phyloP scores from a whole-genome alignment of 805 yeast genomes.

The Gaillardinia entomophila region DNA sequence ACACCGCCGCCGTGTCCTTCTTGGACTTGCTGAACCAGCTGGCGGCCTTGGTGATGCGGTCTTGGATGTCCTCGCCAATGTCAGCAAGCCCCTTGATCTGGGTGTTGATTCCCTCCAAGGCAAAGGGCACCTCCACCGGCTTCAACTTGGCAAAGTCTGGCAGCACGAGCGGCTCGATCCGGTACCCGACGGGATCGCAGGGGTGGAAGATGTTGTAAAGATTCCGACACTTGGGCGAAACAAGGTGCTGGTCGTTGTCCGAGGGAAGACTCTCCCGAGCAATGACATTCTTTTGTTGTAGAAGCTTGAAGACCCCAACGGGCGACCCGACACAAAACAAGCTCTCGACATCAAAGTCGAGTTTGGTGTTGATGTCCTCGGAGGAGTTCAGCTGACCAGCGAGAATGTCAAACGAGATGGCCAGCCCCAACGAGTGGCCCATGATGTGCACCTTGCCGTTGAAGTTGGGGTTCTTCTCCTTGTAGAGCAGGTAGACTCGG shows the following conservation, averaged over 20 bases:
- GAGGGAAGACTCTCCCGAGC: conserved; percentile 24
- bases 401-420: conserved; percentile 73
- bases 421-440: conserved; percentile 92
- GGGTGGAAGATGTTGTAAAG: conserved; percentile 83
- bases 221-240: conserved; percentile 56
- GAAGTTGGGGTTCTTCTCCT: conserved; percentile 61
- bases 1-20: conserved; percentile 2
- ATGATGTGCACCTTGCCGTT: conserved; percentile 77
- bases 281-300: conserved; percentile 57
- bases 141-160: conserved; percentile 41
- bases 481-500: conserved; percentile 50
- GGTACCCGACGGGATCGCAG: conserved; percentile 86
- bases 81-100: conserved; percentile 39
- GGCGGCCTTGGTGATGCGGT: conserved; percentile 28
- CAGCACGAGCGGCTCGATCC: conserved; percentile 78
- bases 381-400: conserved; percentile 18
- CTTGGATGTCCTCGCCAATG: conserved; percentile 33
- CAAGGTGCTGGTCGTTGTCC: conserved; percentile 8
- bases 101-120: conserved; percentile 40
- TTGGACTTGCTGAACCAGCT: conserved; percentile 23
- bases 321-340: conserved; percentile 88
- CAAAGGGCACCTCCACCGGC: conserved; percentile 57
- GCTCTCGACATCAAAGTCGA: conserved; percentile 69
- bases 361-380: conserved; percentile 8
- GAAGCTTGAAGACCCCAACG: conserved; percentile 74